Evolutionary conservation across 192 early-diverging fungal genomes (phyloP).

Genomic region (Rhizophagus sp.): DNA sequence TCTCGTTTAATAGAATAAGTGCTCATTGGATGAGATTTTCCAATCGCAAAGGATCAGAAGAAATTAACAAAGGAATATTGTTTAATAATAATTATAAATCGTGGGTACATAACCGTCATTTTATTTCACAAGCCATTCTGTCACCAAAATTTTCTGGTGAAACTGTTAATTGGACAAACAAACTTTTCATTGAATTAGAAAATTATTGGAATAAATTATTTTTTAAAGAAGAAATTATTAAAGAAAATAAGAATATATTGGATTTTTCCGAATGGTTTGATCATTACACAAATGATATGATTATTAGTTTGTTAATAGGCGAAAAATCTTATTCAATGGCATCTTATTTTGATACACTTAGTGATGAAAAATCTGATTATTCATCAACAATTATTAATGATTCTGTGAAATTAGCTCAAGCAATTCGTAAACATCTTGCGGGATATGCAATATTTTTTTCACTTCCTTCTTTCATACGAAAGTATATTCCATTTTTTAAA

Average conservation of each 20-base stretch:
- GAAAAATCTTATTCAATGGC: neutral
- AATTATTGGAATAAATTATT: too few relatives aligned
- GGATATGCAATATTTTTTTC: neutral
- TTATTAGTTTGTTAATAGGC: neutral
- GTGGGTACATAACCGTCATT: neutral
- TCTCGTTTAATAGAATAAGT: neutral
- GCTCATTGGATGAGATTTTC: neutral
- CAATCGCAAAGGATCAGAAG: neutral
- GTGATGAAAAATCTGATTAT: too few relatives aligned
- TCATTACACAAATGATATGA: conserved; percentile 5
- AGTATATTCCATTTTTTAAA: neutral
- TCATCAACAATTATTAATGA: too few relatives aligned
- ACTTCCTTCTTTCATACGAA: neutral
- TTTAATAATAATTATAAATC: neutral
- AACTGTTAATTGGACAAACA: too few relatives aligned
- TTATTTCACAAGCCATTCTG: too few relatives aligned
- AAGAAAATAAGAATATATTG: neutral
- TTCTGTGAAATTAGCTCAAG: neutral
- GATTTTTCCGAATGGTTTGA: neutral
- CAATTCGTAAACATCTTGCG: neutral
- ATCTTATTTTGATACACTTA: too few relatives aligned
- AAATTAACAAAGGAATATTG: neutral
- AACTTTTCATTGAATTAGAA: too few relatives aligned
- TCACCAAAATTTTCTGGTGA: too few relatives aligned
- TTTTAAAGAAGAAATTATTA: neutral